Conservation (phyloP, 2,329 filamentous ascomycete genomes). For the Zopfia rhizophila region DNA sequence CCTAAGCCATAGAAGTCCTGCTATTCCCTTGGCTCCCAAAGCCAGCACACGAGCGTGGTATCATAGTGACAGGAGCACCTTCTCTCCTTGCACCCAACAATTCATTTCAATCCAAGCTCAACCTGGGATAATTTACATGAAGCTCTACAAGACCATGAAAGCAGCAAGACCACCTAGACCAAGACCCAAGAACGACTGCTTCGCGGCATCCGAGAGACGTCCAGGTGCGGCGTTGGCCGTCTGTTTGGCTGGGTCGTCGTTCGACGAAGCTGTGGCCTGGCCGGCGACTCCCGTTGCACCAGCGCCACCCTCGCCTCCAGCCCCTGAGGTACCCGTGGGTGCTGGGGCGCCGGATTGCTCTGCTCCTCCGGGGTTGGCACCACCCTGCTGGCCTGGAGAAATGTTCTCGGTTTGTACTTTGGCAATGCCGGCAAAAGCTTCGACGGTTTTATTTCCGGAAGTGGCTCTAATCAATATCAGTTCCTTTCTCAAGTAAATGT, state of each 20-base stretch:
- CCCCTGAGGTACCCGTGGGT: conserved; percentile 25
- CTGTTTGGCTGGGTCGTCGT: conserved; percentile 32
- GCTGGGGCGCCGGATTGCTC: not conserved
- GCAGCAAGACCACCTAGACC: conserved; percentile 37
- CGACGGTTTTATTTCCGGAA: conserved; percentile 49
- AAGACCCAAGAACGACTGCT: conserved; percentile 38
- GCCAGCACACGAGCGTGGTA: conserved; percentile 17
- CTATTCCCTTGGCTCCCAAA: conserved; percentile 4
- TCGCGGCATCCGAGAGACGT: conserved; percentile 20
- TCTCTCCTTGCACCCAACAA: no score
- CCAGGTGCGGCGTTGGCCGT: conserved; percentile 38
- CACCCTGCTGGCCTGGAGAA: conserved; percentile 48
- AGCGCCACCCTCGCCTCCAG: conserved; percentile 12
- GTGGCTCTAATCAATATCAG: conserved; percentile 37
- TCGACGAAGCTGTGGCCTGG: conserved; percentile 9
- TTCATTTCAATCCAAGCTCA: no score
- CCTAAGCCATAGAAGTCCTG: conserved; percentile 14
- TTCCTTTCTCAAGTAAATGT: not conserved
- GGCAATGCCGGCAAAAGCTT: conserved; percentile 49
- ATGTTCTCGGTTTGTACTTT: conserved; percentile 53
- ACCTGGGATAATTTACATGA: no score
- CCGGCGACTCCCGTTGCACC: conserved; percentile 13
- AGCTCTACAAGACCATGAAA: conserved; percentile 40
- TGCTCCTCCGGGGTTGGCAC: conserved; percentile 1
- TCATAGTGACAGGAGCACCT: no score